Evolutionary conservation across 2,329 filamentous ascomycete genomes (phyloP), one percentile per base, ranked within the genome.

Genomic region (Aspergillus clavatus): DNA sequence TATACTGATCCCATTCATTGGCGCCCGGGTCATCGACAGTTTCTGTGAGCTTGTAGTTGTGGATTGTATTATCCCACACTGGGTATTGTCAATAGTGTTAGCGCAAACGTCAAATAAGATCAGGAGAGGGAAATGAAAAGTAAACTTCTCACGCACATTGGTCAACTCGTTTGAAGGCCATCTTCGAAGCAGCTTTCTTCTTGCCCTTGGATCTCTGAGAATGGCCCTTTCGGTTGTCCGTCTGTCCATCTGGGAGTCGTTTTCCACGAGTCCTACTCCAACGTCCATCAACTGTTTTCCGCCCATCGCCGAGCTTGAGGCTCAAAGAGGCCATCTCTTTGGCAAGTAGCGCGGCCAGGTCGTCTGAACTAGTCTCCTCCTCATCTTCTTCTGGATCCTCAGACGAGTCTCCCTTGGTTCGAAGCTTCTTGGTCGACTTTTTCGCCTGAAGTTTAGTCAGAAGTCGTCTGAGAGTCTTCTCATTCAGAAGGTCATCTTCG

Each of bases 1-100:
- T 77, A 62, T 84, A 93, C 48, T 86, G 81, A 48, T 90, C 83
- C 64, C 89, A 90, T 54, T 86, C 79, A 42, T 81, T 76, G 21
- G 70, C 70, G 46, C 80, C 79, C n/a, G 78, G 74, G 40, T 83
- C 79, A 44, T 82, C 76, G 3, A 79, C 74, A 10, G 81, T 85
- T 57, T 85, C 82, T n/a, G 78, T 81, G 27, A 84, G 74, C 60
- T 83, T 83, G 70, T 80, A 86, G 54, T 83, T 80, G 61, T 83
- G 79, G 37, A 79, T 79, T 3, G 69, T 76, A 47, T 67, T 76
- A 52, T 80, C 74, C 70, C 73, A 77, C 40, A 76, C 69, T 67
- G 50, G 7, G 16, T 24, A 42, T 41, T 26, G 14, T n/a, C 19
- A 16, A 40, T 29, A 36, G 21, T 23, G 35, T 40, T 27, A 21